Conservation (phyloP, 441 rosid species). For the Kokia cookei region DNA sequence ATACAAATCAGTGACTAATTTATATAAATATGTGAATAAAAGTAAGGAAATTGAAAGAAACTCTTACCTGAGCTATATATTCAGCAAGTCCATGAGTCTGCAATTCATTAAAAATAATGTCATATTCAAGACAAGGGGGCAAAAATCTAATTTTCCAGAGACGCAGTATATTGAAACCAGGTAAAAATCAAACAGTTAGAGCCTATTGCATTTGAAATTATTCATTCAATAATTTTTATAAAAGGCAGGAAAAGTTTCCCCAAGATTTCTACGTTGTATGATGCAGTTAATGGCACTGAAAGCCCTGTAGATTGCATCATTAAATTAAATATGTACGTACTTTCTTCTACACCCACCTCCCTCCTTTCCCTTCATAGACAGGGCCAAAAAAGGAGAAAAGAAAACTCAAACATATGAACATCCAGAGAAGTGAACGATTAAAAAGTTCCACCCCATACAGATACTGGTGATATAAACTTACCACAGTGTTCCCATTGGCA, state of each 20-base stretch:
- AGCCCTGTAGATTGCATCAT: not conserved
- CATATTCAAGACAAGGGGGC: constrained; percentile 11
- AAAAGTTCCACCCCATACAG: not conserved
- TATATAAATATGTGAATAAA: not conserved
- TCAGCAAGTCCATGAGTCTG: constrained; percentile 98
- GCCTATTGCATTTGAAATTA: not conserved
- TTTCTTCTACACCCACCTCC: not conserved
- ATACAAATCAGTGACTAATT: not conserved
- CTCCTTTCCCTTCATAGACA: not conserved
- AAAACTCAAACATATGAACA: not conserved
- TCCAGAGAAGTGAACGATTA: not conserved
- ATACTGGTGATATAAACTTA: constrained; percentile 26
- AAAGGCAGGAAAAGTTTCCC: not conserved
- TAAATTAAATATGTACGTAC: not conserved
- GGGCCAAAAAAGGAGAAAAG: not conserved
- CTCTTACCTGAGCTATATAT: constrained; percentile 89
- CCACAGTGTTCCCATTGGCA: constrained; percentile 55
- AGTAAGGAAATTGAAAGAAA: constrained; percentile 8
- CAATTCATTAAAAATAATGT: constrained; percentile 24
- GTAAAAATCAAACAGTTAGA: not conserved
- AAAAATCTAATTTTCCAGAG: not conserved
- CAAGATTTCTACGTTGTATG: not conserved
- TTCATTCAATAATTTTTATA: not conserved
- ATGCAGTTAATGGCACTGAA: not conserved
- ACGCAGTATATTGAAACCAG: not conserved